Conservation (phyloP, 2,329 filamentous ascomycete genomes). For the Malbranchea zuffiana region DNA sequence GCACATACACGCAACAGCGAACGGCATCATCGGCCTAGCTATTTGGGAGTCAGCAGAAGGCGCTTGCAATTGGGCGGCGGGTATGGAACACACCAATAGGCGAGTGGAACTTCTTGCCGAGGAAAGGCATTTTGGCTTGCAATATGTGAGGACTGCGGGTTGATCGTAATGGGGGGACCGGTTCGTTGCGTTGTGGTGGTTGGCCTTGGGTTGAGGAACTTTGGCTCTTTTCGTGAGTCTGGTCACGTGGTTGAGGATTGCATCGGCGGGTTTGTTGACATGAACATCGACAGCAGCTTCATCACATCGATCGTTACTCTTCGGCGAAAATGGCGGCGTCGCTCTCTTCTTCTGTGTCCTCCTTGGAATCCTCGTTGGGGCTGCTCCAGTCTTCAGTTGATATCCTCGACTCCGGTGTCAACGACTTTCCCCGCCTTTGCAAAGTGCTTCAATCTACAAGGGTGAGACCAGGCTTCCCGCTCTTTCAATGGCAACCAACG, state of each 20-base stretch:
- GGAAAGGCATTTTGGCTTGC: slow-evolving; percentile 58
- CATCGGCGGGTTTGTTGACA: not conserved
- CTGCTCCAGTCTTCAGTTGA: slow-evolving; percentile 52
- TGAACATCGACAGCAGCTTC: not conserved
- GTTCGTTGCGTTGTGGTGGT: slow-evolving; percentile 5
- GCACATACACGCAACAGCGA: slow-evolving; percentile 81
- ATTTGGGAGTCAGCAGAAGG: slow-evolving; percentile 27
- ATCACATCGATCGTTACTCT: not conserved
- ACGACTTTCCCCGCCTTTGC: slow-evolving; percentile 51
- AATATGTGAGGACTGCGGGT: slow-evolving; percentile 23
- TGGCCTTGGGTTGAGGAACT: slow-evolving; percentile 9
- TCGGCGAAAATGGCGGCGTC: slow-evolving; percentile 31
- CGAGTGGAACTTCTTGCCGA: slow-evolving; percentile 75
- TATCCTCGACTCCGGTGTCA: slow-evolving; percentile 51
- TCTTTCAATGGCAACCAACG: not conserved
- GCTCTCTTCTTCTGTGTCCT: slow-evolving; percentile 50
- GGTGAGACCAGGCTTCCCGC: slow-evolving; percentile 33
- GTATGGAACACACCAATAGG: slow-evolving; percentile 56
- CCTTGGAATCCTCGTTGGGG: slow-evolving; percentile 50
- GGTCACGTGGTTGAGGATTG: slow-evolving; percentile 10
- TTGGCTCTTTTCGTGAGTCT: slow-evolving; percentile 9
- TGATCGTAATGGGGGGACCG: slow-evolving; percentile 1
- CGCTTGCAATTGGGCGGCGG: slow-evolving; percentile 14
- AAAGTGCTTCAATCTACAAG: slow-evolving; percentile 54
- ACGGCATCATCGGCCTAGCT: slow-evolving; percentile 88